These are phyloP conservation scores for Ogataea methanolica DNA, from an alignment of 805 yeast genomes.

Conservation along the genomic window DNA sequence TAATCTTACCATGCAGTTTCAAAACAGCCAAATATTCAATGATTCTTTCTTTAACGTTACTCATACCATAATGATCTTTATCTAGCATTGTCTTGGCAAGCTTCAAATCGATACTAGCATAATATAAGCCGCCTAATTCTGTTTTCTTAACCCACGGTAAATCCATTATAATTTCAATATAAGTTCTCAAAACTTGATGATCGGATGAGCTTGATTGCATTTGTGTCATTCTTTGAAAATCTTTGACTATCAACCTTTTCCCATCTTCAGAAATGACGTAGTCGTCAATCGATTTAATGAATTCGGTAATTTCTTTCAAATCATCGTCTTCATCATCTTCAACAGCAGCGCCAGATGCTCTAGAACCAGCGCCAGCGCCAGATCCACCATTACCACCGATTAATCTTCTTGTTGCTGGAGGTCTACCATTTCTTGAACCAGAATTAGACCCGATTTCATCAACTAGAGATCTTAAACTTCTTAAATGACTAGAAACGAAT, in stretches of 20 bases:
- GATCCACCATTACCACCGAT: conserved; percentile 1
- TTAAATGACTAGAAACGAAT: conserved; percentile 25
- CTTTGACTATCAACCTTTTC: conserved; percentile 37
- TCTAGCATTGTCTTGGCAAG: conserved; percentile 56
- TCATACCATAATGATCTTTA: conserved; percentile 75
- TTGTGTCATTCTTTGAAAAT: conserved; percentile 49
- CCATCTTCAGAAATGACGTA: conserved; percentile 39
- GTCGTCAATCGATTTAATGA: conserved; percentile 27
- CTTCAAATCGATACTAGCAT: conserved; percentile 41
- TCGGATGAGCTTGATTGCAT: conserved; percentile 58
- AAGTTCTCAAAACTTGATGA: conserved; percentile 58
- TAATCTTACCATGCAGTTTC: conserved; percentile 41
- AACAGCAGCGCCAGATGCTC: conserved; percentile 11
- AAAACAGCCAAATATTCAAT: conserved; percentile 77
- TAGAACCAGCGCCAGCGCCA: neutral
- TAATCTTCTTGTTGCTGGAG: neutral
- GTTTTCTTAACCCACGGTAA: conserved; percentile 47
- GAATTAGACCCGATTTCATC: conserved; percentile 15
- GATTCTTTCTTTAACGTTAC: conserved; percentile 67
- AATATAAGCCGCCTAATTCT: conserved; percentile 20
- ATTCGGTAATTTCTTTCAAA: conserved; percentile 24
- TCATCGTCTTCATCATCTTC: conserved; percentile 44
- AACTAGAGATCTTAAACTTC: conserved; percentile 22
- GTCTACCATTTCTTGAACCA: conserved; percentile 7
- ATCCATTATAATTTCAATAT: conserved; percentile 61